These are phyloP conservation scores for Apostasia ramifera DNA, from an alignment of 106 monocot species.

Conservation along the genomic window DNA sequence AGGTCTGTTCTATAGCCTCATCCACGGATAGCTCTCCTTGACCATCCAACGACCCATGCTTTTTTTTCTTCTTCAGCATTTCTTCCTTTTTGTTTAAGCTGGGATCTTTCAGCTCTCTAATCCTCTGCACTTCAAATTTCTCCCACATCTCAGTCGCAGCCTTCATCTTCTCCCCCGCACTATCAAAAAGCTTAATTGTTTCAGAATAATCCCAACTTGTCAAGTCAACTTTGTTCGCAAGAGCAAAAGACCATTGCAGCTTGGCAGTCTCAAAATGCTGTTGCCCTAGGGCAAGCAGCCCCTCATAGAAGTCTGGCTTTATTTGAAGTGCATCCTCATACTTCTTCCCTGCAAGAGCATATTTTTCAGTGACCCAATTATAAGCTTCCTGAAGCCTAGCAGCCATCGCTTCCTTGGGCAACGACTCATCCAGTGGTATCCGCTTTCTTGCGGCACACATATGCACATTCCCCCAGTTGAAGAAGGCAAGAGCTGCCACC, in stretches of 20 bases:
- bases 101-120: constrained; percentile 56
- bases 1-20: constrained; percentile 74
- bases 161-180: constrained; percentile 84
- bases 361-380: constrained; percentile 85
- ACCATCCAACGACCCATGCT: constrained; percentile 26
- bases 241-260: constrained; percentile 92
- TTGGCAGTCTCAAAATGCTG: constrained; percentile 97
- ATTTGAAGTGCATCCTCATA: constrained; percentile 80
- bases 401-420: constrained; percentile 48
- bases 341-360: constrained; percentile 76
- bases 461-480: constrained; percentile 98
- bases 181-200: constrained; percentile 71
- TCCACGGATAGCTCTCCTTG: constrained; percentile 48
- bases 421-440: constrained; percentile 73
- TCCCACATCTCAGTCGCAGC: constrained; percentile 96
- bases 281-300: constrained; percentile 90
- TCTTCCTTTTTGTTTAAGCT: constrained; percentile 52
- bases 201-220: constrained; percentile 63
- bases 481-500: constrained; percentile 93
- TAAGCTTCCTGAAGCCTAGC: constrained; percentile 71
- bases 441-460: constrained; percentile 95
- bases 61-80: constrained; percentile 52
- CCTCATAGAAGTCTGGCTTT: constrained; percentile 94
- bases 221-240: constrained; percentile 75
- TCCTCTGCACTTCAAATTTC: constrained; percentile 86